Evolutionary conservation across 768 basidiomycete species (phyloP).

Genomic region (Amanita inopinata): DNA sequence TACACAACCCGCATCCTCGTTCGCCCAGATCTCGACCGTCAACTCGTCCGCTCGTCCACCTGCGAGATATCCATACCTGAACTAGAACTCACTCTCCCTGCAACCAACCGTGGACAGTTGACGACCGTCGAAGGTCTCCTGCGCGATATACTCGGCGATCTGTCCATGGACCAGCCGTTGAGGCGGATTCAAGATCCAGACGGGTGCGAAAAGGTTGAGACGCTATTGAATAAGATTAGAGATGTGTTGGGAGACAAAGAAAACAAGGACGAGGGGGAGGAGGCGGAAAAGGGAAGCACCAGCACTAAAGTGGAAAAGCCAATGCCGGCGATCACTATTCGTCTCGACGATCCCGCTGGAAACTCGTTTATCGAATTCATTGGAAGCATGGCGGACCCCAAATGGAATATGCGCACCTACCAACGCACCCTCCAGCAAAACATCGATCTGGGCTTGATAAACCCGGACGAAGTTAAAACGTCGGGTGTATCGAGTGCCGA

Average conservation of each 20-base stretch:
- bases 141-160: constrained; percentile 71
- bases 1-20: constrained; percentile 75
- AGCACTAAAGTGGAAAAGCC: constrained; percentile 20
- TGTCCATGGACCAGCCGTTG: constrained; percentile 74
- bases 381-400: constrained; percentile 80
- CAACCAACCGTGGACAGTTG: constrained; percentile 75
- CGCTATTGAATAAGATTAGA: constrained; percentile 56
- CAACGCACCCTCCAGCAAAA: constrained; percentile 76
- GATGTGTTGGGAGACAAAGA: constrained; percentile 53
- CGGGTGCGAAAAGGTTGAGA: constrained; percentile 64
- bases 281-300: constrained; percentile 25
- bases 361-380: constrained; percentile 95
- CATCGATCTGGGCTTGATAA: constrained; percentile 61
- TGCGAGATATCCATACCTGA: constrained; percentile 83
- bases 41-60: constrained; percentile 81
- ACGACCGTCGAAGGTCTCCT: constrained; percentile 96
- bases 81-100: constrained; percentile 83
- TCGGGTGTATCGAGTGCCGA: not conserved
- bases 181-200: constrained; percentile 71
- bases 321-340: constrained; percentile 70
- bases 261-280: constrained; percentile 33
- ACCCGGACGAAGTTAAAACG: constrained; percentile 29
- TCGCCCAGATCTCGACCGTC: constrained; percentile 78
- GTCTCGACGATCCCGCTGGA: constrained; percentile 87
- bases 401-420: constrained; percentile 86